Base-by-base conservation (phyloP, 345 rosid species). In the Noccaea bulbosa region DNA sequence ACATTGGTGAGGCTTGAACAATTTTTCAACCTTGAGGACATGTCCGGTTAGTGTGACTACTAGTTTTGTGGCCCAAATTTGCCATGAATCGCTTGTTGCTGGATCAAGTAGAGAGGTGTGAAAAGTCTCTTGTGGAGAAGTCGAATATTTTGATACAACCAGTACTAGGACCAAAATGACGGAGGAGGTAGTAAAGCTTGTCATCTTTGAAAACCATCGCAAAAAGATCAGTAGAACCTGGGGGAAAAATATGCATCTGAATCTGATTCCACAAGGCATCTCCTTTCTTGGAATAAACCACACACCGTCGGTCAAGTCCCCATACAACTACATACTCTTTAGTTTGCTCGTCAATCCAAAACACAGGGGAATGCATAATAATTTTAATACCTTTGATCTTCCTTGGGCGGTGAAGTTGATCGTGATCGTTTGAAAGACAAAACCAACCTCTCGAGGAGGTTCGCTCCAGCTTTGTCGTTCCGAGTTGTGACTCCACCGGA, bases 171-270 rank as follows among this genome's bases (percentile, higher is more conserved):
- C 54, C 33, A 22, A 4, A 12, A 17, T 17, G 20, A 17, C 20
- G 20, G 20, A 86, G 33, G 33, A 49, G 14, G 33, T 20, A 49
- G 54, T 49, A 49, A 49, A 49, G 14, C 54, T 49, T 49, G 27
- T 49, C 32, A 49, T 49, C 33, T 49, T 49, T 49, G 54, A 20
- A 49, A 49, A 49, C 54, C 54, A 49, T 49, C 11, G 22, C n/a
- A 49, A 49, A 17, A 32, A 22, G 30, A 24, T 24, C 33, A 49
- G 11, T 3, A 3, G 4, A 22, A 22, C 5, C 33, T 10, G 10
- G n/a, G n/a, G n/a, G n/a, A n/a, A n/a, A n/a, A n/a, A n/a, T n/a
- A n/a, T n/a, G 53, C 24, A 22, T 22, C 2, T 22, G 24, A 49
- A 49, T 49, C 11, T 49, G 33, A 49, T 49, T 49, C 53, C 53